Evolutionary conservation across 345 rosid genomes (phyloP), one percentile per base, ranked within the genome.

Genomic region (Mallotus nudiflorus): DNA sequence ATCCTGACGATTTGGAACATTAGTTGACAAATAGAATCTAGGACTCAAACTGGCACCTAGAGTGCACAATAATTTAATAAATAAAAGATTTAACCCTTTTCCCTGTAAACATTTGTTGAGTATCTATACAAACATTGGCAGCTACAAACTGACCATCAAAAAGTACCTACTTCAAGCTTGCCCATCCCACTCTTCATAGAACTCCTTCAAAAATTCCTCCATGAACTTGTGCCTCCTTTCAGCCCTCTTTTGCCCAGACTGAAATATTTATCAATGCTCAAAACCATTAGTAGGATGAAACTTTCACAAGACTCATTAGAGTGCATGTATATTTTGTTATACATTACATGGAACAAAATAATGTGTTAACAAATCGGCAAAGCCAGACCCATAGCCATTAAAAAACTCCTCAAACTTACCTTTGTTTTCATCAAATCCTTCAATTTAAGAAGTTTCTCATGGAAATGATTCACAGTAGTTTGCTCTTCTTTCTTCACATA

Each of bases 391-490:
- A 11, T 33, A 33, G 37, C 3, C 3, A 33, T 33, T 33, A 33
- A 33, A 33, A 33, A n/a, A n/a, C n/a, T n/a, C 37, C 37, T 33
- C 6, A 33, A 33, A n/a, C n/a, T n/a, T 71, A 89, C 97, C 91
- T 89, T 67, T 20, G 94, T 89, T 85, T 91, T 91, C 93, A 88
- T 91, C 78, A 89, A 71, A 59, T 75, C 83, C 75, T 89, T 91
- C 49, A 93, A 84, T 82, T 88, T 91, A 75, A 93, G 85, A 78
- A 91, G 96, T 71, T 93, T 93, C 88, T 93, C 96, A 58, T 85
- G 90, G 53, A 93, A 88, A 81, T 88, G 91, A 69, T 88, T 89
- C 72, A 87, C 65, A 14, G 97, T 89, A 3, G 97, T 93, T 80
- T 91, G 96, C 78, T 88, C 90, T 71, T 84, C 92, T 71, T 66